Conservation (phyloP, 1,284 basidiomycete genomes). For the Ceratobasidium theobromae region DNA sequence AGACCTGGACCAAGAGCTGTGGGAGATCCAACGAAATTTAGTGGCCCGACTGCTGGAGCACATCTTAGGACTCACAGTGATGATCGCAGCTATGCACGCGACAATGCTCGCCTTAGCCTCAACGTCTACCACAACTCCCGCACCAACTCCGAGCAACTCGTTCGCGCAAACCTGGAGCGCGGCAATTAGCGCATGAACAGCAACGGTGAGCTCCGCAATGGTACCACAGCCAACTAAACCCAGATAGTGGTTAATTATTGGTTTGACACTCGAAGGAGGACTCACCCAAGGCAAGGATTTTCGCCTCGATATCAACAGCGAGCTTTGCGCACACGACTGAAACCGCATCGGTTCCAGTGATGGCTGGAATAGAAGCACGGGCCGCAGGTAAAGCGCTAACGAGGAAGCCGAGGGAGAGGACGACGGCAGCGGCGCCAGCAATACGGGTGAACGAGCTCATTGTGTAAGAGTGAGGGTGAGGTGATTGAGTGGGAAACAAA, state of each 20-base stretch:
- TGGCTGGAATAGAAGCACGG: not conserved
- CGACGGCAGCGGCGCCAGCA: not conserved
- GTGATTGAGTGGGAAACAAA: too few species aligned
- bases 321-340: not conserved
- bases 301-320: not conserved
- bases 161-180: slow-evolving; percentile 2
- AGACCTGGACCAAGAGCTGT: slow-evolving; percentile 13
- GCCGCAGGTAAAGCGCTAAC: slow-evolving; percentile 1
- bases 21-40: too few species aligned
- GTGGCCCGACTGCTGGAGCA: too few species aligned
- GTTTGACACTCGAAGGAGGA: not conserved
- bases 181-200: not conserved
- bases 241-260: not conserved
- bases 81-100: slow-evolving; percentile 8
- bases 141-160: slow-evolving; percentile 10
- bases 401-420: slow-evolving; percentile 19
- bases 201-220: not conserved
- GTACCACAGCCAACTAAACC: not conserved
- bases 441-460: slow-evolving; percentile 22
- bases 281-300: slow-evolving; percentile 2
- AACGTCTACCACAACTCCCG: not conserved
- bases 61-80: slow-evolving; percentile 12
- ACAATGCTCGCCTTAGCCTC: slow-evolving; percentile 24
- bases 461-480: too few species aligned
- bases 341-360: slow-evolving; percentile 8